Conservation (phyloP, 441 rosid genomes). For the Erodium texanum region DNA sequence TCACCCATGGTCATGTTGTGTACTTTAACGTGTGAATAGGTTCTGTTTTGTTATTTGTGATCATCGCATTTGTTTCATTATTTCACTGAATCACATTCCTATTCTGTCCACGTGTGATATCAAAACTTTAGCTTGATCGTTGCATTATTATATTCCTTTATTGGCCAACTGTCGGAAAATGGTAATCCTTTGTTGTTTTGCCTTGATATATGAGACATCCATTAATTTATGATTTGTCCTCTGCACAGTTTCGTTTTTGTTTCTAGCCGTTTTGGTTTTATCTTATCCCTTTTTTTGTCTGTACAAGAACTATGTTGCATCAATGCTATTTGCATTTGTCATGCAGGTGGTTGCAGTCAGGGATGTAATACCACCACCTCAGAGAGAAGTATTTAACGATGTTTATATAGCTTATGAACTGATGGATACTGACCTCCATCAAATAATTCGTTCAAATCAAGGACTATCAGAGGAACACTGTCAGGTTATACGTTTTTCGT, state of each 20-base stretch:
- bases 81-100: not conserved
- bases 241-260: not conserved
- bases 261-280: not conserved
- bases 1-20: not conserved
- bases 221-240: not conserved
- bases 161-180: not conserved
- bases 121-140: not conserved
- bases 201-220: not conserved
- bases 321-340: not conserved
- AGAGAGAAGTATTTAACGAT: constrained; percentile 67
- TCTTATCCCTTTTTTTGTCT: not conserved
- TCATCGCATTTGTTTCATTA: not conserved
- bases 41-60: not conserved
- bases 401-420: constrained; percentile 79
- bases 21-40: not conserved
- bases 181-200: not conserved
- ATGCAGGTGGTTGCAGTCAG: constrained; percentile 50
- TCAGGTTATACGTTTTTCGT: constrained; percentile 43
- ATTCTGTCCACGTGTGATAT: not conserved
- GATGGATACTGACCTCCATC: too few species aligned
- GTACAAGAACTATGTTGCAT: not conserved
- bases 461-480: constrained; percentile 84
- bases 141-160: not conserved
- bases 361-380: constrained; percentile 91
- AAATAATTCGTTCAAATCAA: constrained; percentile 87